Conservation (phyloP, 805 yeast species). For the Metschnikowia bowlesiae region DNA sequence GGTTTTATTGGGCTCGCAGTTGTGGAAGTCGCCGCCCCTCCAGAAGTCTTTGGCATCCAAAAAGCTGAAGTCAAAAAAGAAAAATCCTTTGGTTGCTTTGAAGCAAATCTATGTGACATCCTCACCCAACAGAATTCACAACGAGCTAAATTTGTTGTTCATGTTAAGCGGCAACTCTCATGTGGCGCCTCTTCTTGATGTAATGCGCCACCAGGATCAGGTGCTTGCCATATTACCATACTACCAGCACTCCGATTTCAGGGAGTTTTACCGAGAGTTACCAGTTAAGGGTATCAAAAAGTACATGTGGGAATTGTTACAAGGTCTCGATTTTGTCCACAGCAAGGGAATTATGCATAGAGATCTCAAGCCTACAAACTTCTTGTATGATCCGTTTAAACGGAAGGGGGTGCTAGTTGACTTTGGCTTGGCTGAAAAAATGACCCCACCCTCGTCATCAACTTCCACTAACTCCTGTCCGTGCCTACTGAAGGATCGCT, state of each 20-base stretch:
- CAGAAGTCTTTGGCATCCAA: slow-evolving; percentile 17
- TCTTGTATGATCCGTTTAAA: slow-evolving; percentile 60
- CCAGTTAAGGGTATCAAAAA: slow-evolving; percentile 74
- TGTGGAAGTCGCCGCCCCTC: slow-evolving; percentile 45
- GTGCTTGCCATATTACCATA: slow-evolving; percentile 90
- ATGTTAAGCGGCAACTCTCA: slow-evolving; percentile 61
- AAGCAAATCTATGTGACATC: slow-evolving; percentile 94
- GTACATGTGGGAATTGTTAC: slow-evolving; percentile 75
- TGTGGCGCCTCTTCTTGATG: slow-evolving; percentile 88
- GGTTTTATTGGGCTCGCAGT: slow-evolving; percentile 34
- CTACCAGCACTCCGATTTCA: slow-evolving; percentile 84
- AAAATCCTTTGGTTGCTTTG: slow-evolving; percentile 67
- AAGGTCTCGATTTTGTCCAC: slow-evolving; percentile 64
- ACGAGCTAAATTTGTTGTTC: slow-evolving; percentile 77
- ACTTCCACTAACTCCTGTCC: slow-evolving; percentile 45
- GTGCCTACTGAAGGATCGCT: slow-evolving; percentile 43
- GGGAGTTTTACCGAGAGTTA: slow-evolving; percentile 77
- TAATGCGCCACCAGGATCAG: slow-evolving; percentile 82
- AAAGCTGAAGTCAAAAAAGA: slow-evolving; percentile 21
- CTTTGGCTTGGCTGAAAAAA: slow-evolving; percentile 83
- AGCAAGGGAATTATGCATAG: slow-evolving; percentile 39
- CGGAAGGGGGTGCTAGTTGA: slow-evolving; percentile 82
- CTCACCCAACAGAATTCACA: slow-evolving; percentile 84
- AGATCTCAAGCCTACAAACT: slow-evolving; percentile 55
- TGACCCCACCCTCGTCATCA: slow-evolving; percentile 11